phyloP scores from a whole-genome alignment of 306 rosid species.

The Styphnolobium japonicum region DNA sequence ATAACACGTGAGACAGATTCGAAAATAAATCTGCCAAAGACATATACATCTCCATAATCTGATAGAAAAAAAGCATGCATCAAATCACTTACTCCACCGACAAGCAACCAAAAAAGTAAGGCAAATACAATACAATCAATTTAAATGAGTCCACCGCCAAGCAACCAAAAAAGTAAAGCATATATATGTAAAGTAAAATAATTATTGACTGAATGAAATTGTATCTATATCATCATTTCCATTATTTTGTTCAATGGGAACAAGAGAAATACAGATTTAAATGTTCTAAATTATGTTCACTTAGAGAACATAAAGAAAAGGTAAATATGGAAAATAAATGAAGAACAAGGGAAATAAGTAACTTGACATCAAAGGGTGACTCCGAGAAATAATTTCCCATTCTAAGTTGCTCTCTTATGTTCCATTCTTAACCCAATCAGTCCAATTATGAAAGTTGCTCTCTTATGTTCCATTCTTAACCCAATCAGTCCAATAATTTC shows the following conservation, averaged over 20 bases:
- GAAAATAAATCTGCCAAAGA: no score
- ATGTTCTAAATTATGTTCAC: slow-evolving; percentile 15
- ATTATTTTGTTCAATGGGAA: slow-evolving; percentile 30
- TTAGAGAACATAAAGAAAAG: slow-evolving; percentile 18
- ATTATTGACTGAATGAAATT: no score
- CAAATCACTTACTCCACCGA: no score
- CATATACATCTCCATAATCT: no score
- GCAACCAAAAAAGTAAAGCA: no score
- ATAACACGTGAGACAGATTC: no score
- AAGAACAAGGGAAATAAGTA: not conserved
- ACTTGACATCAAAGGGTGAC: not conserved
- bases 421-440: slow-evolving; percentile 26
- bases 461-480: slow-evolving; percentile 29
- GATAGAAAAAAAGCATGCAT: no score
- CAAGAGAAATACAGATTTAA: slow-evolving; percentile 14
- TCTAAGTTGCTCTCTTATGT: slow-evolving; percentile 42
- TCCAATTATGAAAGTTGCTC: no score
- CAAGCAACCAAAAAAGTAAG: no score
- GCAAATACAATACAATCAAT: no score
- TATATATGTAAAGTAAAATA: no score
- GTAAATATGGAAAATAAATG: not conserved
- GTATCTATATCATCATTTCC: not conserved
- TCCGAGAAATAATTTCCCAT: not conserved
- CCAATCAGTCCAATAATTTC: slow-evolving; percentile 28
- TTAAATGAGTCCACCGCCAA: no score